A percentile compares a stretch with the other conserved stretches of the same genome.
Conservation (phyloP, 2,329 filamentous ascomycete genomes). For the Magnaporthales sp. region DNA sequence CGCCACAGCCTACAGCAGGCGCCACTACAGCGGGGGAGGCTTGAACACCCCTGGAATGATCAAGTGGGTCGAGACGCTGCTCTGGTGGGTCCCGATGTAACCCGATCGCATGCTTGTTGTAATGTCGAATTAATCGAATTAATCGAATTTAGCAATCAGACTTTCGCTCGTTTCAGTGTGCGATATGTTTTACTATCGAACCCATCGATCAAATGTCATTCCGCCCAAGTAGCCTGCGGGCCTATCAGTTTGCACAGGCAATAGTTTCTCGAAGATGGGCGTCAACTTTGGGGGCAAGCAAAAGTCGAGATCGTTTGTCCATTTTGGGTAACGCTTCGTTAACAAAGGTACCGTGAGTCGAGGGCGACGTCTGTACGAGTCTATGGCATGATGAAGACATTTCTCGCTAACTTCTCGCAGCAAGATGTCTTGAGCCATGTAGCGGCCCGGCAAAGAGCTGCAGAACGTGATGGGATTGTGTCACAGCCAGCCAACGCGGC, state of each 20-base stretch:
- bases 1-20: not conserved
- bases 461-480: not conserved
- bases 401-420: slow-evolving; percentile 5
- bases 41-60: not conserved
- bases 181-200: not conserved
- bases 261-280: not conserved
- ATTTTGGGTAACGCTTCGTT: slow-evolving; percentile 6
- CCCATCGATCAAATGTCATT: slow-evolving; percentile 6
- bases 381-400: not conserved
- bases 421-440: slow-evolving; percentile 9
- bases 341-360: slow-evolving; percentile 9
- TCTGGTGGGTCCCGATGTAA: not conserved
- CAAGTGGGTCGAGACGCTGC: not conserved
- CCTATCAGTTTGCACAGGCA: not conserved
- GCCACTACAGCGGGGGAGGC: slow-evolving; percentile 6
- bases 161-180: not conserved
- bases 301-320: slow-evolving; percentile 11
- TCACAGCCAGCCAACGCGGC: slow-evolving; percentile 17
- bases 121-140: not conserved
- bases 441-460: not conserved
- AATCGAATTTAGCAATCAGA: not conserved
- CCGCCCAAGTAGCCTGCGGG: slow-evolving; percentile 6
- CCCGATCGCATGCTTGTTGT: not conserved
- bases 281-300: not conserved
- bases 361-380: not conserved